phyloP scores from a whole-genome alignment of 73 alveolate genomes.

The Tetrahymena thermophila region DNA sequence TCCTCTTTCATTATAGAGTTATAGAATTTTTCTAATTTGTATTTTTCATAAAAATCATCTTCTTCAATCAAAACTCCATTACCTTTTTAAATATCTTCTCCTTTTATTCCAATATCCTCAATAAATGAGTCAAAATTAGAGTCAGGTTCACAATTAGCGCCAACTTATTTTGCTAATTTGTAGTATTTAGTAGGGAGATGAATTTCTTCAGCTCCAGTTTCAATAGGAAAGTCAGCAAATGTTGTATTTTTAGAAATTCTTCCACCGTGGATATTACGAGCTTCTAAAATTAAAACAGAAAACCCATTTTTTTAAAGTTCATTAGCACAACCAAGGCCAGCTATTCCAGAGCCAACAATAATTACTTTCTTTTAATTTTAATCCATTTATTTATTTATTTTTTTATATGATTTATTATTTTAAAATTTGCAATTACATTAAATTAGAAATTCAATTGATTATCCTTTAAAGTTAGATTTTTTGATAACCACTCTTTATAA shows the following conservation, averaged over 20 bases:
- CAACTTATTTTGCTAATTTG: not conserved
- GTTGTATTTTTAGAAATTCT: not conserved
- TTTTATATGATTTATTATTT: no score
- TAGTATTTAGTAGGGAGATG: not conserved
- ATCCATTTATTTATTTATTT: not conserved
- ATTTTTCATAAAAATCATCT: not conserved
- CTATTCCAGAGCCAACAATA: not conserved
- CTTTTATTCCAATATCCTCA: not conserved
- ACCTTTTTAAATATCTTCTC: not conserved
- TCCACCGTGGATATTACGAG: not conserved
- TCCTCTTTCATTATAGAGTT: not conserved
- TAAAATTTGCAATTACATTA: not conserved
- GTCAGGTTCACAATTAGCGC: not conserved
- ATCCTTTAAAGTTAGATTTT: not conserved
- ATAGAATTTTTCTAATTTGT: not conserved
- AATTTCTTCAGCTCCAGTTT: not conserved
- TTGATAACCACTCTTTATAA: no score
- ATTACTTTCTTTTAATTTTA: not conserved
- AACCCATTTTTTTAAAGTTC: not conserved
- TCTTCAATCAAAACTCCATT: not conserved
- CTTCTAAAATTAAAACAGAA: not conserved
- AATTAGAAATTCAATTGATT: not conserved
- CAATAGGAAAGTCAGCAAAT: not conserved
- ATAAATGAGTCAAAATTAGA: not conserved
- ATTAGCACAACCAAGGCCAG: not conserved